A percentile compares a stretch with the other conserved stretches of the same genome.
These are phyloP conservation scores for Apiospora phragmitis DNA, from an alignment of 2,329 filamentous ascomycete genomes.

Conservation along the genomic window DNA sequence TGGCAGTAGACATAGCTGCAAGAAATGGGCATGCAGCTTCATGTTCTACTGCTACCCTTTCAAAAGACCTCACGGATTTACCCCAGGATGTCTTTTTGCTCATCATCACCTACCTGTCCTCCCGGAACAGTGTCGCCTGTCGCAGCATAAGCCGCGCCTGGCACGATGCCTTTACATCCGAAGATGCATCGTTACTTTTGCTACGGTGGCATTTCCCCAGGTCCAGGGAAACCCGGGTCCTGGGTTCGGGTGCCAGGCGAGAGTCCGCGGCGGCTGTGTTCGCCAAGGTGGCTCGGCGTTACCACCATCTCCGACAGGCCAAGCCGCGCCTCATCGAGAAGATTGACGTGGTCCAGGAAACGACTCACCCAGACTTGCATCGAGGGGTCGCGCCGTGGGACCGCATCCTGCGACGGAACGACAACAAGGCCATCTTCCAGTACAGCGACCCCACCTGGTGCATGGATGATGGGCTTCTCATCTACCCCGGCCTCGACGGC, in stretches of 20 bases:
- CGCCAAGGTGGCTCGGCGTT: conserved; percentile 52
- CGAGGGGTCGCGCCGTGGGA: conserved; percentile 46
- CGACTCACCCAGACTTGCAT: conserved; percentile 17
- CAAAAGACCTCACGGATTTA: conserved; percentile 42
- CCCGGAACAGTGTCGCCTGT: conserved; percentile 50
- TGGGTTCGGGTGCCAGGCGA: conserved; percentile 15
- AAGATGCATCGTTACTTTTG: conserved; percentile 45
- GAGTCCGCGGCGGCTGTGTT: conserved; percentile 44
- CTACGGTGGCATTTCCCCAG: conserved; percentile 53
- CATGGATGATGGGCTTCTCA: conserved; percentile 52
- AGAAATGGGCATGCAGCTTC: not conserved
- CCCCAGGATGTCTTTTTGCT: conserved; percentile 61
- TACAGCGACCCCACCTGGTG: conserved; percentile 53
- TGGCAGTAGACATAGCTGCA: not conserved
- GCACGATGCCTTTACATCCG: conserved; percentile 49
- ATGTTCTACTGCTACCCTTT: not conserved
- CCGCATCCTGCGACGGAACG: conserved; percentile 42
- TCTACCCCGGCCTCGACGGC: conserved; percentile 44
- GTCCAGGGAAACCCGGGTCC: conserved; percentile 50
- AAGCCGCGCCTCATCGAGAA: conserved; percentile 47
- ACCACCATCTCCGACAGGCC: conserved; percentile 52
- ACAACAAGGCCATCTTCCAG: conserved; percentile 42
- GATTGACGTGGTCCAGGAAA: conserved; percentile 40
- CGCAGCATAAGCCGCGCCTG: conserved; percentile 53
- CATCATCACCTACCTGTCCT: conserved; percentile 48